Evolutionary conservation across 116 monocot species (phyloP).

Genomic region (Trichopus zeylanicus): DNA sequence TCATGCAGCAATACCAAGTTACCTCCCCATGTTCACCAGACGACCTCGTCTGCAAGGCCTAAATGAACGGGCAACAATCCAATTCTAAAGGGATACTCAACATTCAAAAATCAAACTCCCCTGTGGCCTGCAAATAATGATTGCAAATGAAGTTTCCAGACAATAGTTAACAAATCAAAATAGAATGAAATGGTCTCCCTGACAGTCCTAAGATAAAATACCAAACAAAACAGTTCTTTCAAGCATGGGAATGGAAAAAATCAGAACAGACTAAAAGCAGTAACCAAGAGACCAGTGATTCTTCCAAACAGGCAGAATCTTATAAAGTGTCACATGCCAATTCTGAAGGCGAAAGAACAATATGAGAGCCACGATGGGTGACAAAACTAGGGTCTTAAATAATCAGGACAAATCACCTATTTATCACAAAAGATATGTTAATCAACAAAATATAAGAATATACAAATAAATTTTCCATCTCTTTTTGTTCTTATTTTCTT

Average conservation of each 20-base stretch:
- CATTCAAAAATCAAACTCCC: slow-evolving; percentile 52
- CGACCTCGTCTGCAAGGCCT: background rate
- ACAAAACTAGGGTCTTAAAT: background rate
- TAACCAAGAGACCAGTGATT: background rate
- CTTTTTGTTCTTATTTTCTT: too few relatives aligned
- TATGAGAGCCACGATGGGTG: background rate
- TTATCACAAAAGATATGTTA: background rate
- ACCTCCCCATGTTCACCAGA: background rate
- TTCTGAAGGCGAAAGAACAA: background rate
- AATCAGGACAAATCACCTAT: background rate
- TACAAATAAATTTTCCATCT: background rate
- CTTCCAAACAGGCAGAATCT: background rate
- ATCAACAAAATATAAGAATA: background rate
- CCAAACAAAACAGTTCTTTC: too few relatives aligned
- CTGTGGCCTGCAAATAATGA: slow-evolving; percentile 31
- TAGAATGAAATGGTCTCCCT: background rate
- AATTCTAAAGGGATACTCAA: background rate
- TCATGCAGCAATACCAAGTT: background rate
- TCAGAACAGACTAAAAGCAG: background rate
- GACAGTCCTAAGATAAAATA: background rate
- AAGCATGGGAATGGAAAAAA: too few relatives aligned
- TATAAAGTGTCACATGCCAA: background rate
- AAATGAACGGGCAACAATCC: background rate
- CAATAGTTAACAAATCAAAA: background rate
- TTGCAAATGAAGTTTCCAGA: background rate